Evolutionary conservation across 2,329 filamentous ascomycete genomes (phyloP), one percentile per base, ranked within the genome.

Genomic region (Coniochaeta pulveracea): DNA sequence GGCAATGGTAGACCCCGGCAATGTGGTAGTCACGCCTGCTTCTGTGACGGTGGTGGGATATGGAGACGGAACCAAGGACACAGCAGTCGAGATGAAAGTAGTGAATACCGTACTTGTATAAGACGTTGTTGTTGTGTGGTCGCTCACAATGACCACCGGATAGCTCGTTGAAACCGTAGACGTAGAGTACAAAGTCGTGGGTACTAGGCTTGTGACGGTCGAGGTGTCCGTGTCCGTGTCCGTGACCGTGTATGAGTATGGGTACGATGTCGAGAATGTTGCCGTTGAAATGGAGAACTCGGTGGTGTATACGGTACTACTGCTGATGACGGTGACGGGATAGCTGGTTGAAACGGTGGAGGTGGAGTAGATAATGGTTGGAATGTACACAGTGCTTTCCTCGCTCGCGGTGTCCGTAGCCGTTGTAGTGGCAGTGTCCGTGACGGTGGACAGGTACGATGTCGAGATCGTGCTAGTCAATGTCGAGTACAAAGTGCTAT

Each of bases 1-100:
- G 22, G 25, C 19, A 5, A 34, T 40, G 16, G 34, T 38, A 8
- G 36, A 21, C 6, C 16, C 19, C 8, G 26, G 36, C 28, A 30
- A 30, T 22, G 23, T 23, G 19, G 23, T 19, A 4, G 27, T 18
- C n/a, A 27, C 7, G n/a, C 23, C 19, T 18, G 31, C n/a, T 12
- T 19, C 24, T 9, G 24, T 27, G 11, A 26, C 24, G 2, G 33
- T 34, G 6, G 31, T 34, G 6, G 21, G 31, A 4, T 15, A 15
- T 18, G 17, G 16, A 18, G 7, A 28, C 26, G 10, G 26, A 28
- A n/a, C n/a, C n/a, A n/a, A n/a, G 15, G 27, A 19, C 17, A 30
- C 18, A 10, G 22, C 22, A 11, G 27, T 30, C 17, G 17, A 19
- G 27, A 30, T n/a, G 14, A 15, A 30, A 6, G 27, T 30, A 7